These are phyloP conservation scores for Tetrahymena thermophila DNA, from an alignment of 73 alveolate genomes.

Conservation along the genomic window DNA sequence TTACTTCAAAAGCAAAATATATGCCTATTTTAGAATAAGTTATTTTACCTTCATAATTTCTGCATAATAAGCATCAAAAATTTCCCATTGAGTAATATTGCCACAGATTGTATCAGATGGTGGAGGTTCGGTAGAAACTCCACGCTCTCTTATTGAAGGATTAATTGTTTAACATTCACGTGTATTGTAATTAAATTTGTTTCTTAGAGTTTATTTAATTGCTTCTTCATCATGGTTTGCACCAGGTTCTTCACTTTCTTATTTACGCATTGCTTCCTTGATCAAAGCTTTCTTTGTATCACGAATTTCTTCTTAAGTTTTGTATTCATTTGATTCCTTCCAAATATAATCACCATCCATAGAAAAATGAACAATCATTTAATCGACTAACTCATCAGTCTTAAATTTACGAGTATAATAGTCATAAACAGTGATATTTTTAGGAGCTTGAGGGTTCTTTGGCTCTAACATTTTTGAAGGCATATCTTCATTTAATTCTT, in stretches of 20 bases:
- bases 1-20: not conserved
- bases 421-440: slow-evolving; percentile 62
- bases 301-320: slow-evolving; percentile 72
- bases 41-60: slow-evolving; percentile 54
- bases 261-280: slow-evolving; percentile 64
- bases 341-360: slow-evolving; percentile 67
- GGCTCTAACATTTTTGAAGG: slow-evolving; percentile 61
- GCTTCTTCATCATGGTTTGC: slow-evolving; percentile 48
- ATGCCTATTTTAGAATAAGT: not conserved
- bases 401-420: slow-evolving; percentile 62
- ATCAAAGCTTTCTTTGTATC: slow-evolving; percentile 62
- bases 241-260: slow-evolving; percentile 58
- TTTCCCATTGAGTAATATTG: slow-evolving; percentile 98
- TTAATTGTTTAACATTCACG: slow-evolving; percentile 86
- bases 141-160: slow-evolving; percentile 75
- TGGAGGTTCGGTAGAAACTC: slow-evolving; percentile 90
- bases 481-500: slow-evolving; percentile 65
- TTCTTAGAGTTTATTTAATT: slow-evolving; percentile 73
- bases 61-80: slow-evolving; percentile 97
- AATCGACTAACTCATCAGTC: slow-evolving; percentile 79
- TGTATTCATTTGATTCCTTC: slow-evolving; percentile 74
- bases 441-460: slow-evolving; percentile 84
- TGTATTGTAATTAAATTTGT: slow-evolving; percentile 85
- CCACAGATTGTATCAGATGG: slow-evolving; percentile 72
- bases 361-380: slow-evolving; percentile 71